Conservation (phyloP, 495 filamentous ascomycete species). For the Trichoderma gamsii region DNA sequence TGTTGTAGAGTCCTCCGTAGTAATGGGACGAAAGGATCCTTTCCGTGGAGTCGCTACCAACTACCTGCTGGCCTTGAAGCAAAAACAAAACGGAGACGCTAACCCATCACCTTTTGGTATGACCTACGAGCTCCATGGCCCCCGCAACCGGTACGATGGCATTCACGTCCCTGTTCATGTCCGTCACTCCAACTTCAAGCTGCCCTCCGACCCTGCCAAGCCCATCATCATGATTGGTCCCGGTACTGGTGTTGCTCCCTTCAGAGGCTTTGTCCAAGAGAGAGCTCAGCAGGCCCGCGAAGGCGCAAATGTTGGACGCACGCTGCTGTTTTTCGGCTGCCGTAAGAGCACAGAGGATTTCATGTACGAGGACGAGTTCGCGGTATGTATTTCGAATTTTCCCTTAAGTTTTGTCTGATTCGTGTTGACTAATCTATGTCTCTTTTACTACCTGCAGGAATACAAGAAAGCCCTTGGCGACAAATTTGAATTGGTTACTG, state of each 20-base stretch:
- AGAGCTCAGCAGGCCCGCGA: constrained; percentile 70
- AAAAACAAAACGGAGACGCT: constrained; percentile 91
- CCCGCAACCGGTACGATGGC: constrained; percentile 94
- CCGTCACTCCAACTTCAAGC: constrained; percentile 98
- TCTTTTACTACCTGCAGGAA: constrained; percentile 45
- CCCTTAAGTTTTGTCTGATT: background rate
- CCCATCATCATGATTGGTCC: constrained; percentile 95
- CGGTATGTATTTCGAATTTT: constrained; percentile 56
- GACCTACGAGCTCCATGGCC: constrained; percentile 82
- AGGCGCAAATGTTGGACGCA: constrained; percentile 82
- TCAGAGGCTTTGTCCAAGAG: constrained; percentile 93
- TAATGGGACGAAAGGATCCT: constrained; percentile 72
- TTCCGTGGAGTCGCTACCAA: constrained; percentile 96
- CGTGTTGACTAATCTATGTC: background rate
- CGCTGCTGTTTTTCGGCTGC: constrained; percentile 92
- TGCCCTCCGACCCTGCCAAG: constrained; percentile 89
- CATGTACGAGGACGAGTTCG: constrained; percentile 85
- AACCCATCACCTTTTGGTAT: constrained; percentile 79
- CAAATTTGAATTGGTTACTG: constrained; percentile 78
- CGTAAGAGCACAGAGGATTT: constrained; percentile 81
- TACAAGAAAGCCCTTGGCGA: constrained; percentile 78
- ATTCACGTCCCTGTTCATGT: constrained; percentile 94
- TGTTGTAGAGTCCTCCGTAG: constrained; percentile 75
- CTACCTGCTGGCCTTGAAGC: constrained; percentile 91
- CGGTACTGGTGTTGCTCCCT: constrained; percentile 93